Base-by-base conservation (phyloP, 768 basidiomycete species). In the Suillus ampliporus region DNA sequence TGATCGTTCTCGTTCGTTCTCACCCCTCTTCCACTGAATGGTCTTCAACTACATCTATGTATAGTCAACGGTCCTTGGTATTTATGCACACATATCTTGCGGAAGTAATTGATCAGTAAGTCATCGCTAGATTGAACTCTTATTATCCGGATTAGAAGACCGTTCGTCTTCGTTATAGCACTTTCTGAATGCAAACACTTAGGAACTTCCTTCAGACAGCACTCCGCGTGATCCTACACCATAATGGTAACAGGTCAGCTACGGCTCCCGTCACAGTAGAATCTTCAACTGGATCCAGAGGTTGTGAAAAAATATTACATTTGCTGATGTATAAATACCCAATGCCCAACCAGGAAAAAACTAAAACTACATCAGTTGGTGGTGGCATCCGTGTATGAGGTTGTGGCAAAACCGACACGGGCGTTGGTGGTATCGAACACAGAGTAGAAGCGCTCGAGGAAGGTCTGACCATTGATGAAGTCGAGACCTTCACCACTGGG, bases 391-490 rank as follows among this genome's bases (percentile, higher is more conserved):
- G 76, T 77, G 69, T 71, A 73, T 11, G 41, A 26, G 26, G 76
- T 77, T 34, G 69, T 68, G 40, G 72, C 69, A 26, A 73, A 74
- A 40, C 73, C 61, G 71, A 70, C 50, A 69, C 77, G 84, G 51
- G 71, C 74, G 77, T 86, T 84, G 47, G 80, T 73, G 47, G 87
- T 86, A 69, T 90, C 88, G 69, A 78, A 89, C 43, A 88, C 87
- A 37, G 84, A 78, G 77, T 89, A 89, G 82, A 86, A 89, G 15
- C 89, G 85, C 74, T 85, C 81, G 35, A 87, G 76, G 80, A 85
- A 87, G 5, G 73, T 69, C 69, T 77, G 78, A 14, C 86, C 85
- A 71, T 85, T 80, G 72, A 88, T 80, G 67, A 87, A 86, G 74
- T 86, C 84, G 19, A 88, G 73, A 19, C 84, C 86, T 63, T 78